Evolutionary conservation across 2,329 filamentous ascomycete genomes (phyloP).

Genomic region (Thielaviopsis musarum): DNA sequence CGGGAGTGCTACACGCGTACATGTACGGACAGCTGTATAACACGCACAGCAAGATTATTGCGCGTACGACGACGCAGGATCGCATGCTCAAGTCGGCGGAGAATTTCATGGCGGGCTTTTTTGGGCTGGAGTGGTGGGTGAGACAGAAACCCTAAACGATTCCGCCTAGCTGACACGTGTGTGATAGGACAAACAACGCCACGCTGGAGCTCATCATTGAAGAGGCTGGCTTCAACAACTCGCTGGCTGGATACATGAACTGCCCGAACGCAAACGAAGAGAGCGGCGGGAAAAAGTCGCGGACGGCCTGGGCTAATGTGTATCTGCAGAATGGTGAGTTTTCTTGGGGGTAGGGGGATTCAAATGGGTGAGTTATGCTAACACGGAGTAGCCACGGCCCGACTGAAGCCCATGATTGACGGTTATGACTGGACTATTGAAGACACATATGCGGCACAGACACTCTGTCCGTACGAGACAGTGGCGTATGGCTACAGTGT

Average conservation of each 20-base stretch:
- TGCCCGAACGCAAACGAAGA: constrained; percentile 45
- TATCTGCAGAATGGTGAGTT: constrained; percentile 44
- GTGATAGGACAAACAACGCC: constrained; percentile 42
- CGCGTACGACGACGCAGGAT: constrained; percentile 59
- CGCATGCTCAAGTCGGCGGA: constrained; percentile 64
- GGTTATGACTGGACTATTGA: constrained; percentile 45
- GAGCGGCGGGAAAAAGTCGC: constrained; percentile 34
- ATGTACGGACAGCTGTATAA: constrained; percentile 57
- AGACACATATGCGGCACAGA: constrained; percentile 52
- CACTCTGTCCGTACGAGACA: constrained; percentile 61
- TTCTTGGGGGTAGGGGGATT: background rate
- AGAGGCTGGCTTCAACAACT: constrained; percentile 47
- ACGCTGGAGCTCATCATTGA: constrained; percentile 61
- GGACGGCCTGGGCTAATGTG: constrained; percentile 39
- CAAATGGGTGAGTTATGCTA: background rate
- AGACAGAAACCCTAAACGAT: too few species aligned
- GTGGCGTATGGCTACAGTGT: constrained; percentile 58
- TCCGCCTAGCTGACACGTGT: too few species aligned
- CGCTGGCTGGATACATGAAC: constrained; percentile 47
- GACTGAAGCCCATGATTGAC: constrained; percentile 38
- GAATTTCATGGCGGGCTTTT: constrained; percentile 66
- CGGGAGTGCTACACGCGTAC: constrained; percentile 51
- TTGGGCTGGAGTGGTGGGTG: constrained; percentile 48
- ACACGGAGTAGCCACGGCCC: constrained; percentile 31
- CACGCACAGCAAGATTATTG: constrained; percentile 54